Base-by-base conservation (phyloP, 1,139 yeast species). In the Sugiyamaella paludigena region DNA sequence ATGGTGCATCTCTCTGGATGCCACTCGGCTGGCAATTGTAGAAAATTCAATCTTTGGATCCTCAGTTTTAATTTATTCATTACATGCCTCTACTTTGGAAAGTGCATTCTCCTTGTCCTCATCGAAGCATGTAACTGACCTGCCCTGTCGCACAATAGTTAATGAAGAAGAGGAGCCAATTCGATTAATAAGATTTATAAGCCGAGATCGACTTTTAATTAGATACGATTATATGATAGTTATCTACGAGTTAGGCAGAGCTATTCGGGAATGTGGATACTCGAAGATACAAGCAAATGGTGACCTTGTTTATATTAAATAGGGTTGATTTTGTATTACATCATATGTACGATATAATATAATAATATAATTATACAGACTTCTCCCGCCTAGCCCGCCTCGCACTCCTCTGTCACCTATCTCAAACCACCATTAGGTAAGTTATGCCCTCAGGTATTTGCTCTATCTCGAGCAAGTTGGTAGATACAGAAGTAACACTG, bases 121-220 rank as follows among this genome's bases (percentile, higher is more conserved):
- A 2, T 19, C 38, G 2, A 43, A 36, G 32, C 31, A 37, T 15
- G 27, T 29, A 19, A 19, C 24, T 12, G 32, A 36, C 3, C 31
- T 29, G 12, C 34, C 34, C 5, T 45, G 11, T 15, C 48, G 48
- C 11, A 39, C 40, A 19, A 40, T 39, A 12, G 28, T 30, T 30
- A 39, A 39, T 13, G 43, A 39, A 34, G 48, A 45, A 28, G 36
- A 45, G 13, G 15, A 42, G 27, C 30, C 32, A 6, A 43, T 45
- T 4, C 13, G 11, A 10, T 24, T 31, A n/a, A 27, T 48, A 28
- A 36, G 34, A 24, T 48, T 45, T 26, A 42, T 48, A 10, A 43
- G 29, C 26, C 48, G 44, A 24, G 42, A 45, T 28, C 35, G 48
- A n/a, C 34, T 48, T 9, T 32, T 48, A n/a, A 49, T 48, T 7